Base-by-base conservation (phyloP, 805 yeast species). In the Saccharomycopsis synnaedendra region DNA sequence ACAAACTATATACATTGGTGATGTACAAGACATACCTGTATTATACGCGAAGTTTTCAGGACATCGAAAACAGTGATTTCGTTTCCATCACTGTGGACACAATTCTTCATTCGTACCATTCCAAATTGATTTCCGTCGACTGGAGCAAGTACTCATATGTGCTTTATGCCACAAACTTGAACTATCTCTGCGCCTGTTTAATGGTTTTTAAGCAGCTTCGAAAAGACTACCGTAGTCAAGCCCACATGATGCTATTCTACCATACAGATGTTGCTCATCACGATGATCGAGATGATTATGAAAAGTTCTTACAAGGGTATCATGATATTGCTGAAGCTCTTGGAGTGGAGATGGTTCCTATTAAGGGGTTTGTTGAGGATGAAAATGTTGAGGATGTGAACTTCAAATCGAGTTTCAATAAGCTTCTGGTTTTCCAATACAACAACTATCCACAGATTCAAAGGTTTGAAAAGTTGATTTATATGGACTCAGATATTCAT, bases 321-420 rank as follows among this genome's bases (percentile, higher is more conserved):
- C 3, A 43, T 45, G 3, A 47, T 36, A 36, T 46, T 32, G 46
- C 53, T 39, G 49, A 44, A n/a, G 39, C 43, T 44, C 55, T 58
- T 5, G 60, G 60, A 43, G 58, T 65, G 4, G 46, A 57, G 3
- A 44, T 65, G 7, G 58, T 62, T 43, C 43, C 34, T 5, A 54
- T 64, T 3, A 58, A 49, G 36, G 36, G 55, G 58, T 32, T 44
- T 49, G 46, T 58, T 56, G 6, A 42, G 48, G n/a, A 53, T 61
- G 6, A 42, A 48, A 10, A 53, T 61, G 54, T 51, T 19, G 32
- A 43, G 5, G 54, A 51, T 28, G 32, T 66, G 5, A 56, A 65
- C 37, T 79, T 83, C 82, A 51, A 63, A 4, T 63, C 67, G 4
- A 71, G 80, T 47, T 73, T 75, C 53, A 76, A 82, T 1, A 80